These are phyloP conservation scores for Acanthamoeba healyi DNA, from an alignment of 208 protist genomes.

Conservation along the genomic window DNA sequence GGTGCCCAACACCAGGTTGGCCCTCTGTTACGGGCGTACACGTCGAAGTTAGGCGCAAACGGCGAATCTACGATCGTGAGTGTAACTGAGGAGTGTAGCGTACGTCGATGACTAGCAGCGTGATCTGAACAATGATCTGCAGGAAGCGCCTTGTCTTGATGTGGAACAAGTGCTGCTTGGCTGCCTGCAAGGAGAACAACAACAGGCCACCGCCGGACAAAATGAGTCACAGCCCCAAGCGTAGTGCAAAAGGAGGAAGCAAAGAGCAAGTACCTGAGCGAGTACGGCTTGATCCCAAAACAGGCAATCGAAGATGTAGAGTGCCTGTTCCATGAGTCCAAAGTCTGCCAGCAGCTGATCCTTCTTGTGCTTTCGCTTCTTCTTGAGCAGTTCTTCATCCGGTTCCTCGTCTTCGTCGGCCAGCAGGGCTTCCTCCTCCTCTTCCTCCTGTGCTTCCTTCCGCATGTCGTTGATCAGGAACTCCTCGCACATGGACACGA, in stretches of 20 bases:
- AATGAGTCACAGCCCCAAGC: too few relatives aligned
- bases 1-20: conserved; percentile 15
- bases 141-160: conserved; percentile 43
- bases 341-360: conserved; percentile 10
- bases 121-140: not conserved
- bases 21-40: conserved; percentile 2
- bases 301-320: conserved; percentile 50
- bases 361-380: conserved; percentile 21
- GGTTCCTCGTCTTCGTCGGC: not conserved
- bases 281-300: conserved; percentile 11
- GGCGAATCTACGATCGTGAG: too few relatives aligned
- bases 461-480: conserved; percentile 18
- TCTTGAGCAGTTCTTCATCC: not conserved
- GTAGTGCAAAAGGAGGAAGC: too few relatives aligned
- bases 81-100: too few relatives aligned
- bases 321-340: conserved; percentile 8
- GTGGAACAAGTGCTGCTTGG: conserved; percentile 9
- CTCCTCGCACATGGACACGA: conserved; percentile 44
- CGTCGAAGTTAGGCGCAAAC: too few relatives aligned
- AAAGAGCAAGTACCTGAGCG: not conserved
- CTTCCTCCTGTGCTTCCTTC: not conserved
- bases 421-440: conserved; percentile 3
- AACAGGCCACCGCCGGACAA: not conserved
- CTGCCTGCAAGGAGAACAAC: not conserved
- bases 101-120: conserved; percentile 51